phyloP scores from a whole-genome alignment of 2,329 filamentous ascomycete species.

The Nothophoma quercina region DNA sequence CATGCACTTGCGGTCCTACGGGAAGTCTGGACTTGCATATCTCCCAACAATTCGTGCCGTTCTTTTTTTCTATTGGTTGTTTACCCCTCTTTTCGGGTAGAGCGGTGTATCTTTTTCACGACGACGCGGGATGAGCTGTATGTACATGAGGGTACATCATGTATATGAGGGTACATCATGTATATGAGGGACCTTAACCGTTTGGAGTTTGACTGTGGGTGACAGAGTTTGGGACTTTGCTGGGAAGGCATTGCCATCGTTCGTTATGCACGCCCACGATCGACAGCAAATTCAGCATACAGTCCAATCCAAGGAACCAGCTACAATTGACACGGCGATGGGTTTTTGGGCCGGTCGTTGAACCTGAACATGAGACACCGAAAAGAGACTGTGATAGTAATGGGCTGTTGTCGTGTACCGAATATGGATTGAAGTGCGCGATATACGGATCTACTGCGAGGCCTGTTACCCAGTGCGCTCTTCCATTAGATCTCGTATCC shows the following conservation, averaged over 20 bases:
- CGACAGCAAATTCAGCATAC: background rate
- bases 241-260: background rate
- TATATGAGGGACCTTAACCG: conserved; percentile 11
- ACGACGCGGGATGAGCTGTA: conserved; percentile 41
- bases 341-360: background rate
- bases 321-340: background rate
- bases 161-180: conserved; percentile 20
- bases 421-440: background rate
- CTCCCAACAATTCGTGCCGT: conserved; percentile 35
- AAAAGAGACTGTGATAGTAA: background rate
- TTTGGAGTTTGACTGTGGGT: background rate
- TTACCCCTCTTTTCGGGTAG: conserved; percentile 36
- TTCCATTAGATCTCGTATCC: conserved; percentile 74
- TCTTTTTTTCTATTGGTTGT: conserved; percentile 36
- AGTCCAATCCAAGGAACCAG: background rate
- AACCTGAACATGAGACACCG: background rate
- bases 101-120: conserved; percentile 36
- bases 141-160: conserved; percentile 31
- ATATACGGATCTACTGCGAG: background rate
- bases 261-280: background rate
- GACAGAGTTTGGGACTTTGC: background rate
- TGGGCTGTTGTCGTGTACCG: background rate
- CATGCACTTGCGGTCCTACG: conserved; percentile 30
- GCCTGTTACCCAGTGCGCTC: conserved; percentile 66
- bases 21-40: conserved; percentile 34